Base-by-base conservation (phyloP, 352 stramenopile species). In the Plasmopara viticola region DNA sequence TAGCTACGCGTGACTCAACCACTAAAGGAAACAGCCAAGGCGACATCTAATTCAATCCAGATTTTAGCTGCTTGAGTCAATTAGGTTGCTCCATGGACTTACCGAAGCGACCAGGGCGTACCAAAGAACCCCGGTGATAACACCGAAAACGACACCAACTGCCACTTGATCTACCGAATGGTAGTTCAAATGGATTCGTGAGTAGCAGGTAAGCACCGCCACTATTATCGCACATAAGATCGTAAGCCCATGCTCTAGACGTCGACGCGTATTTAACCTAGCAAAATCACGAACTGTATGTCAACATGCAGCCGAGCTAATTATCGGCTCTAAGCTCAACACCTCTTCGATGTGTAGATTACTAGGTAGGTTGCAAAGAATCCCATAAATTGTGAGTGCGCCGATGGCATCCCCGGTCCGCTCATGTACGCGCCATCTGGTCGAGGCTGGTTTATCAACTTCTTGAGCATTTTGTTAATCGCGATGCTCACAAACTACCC, bases 391-490 rank as follows among this genome's bases (percentile, higher is more conserved):
- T 94, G 84, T 13, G 81, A 71, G 61, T 94, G 81, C 8, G 81
- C 79, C 2, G 81, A 92, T 9, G 81, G 84, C 81, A 92, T 94
- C 1, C 84, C 79, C 5, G 64, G 60, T 31, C 81, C 81, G 25
- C 64, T 72, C 54, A 87, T 84, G 53, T 67, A 69, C 20, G 84
- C 76, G 49, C 78, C 78, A 51, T 72, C 58, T 0, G 84, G 84
- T 8, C 84, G 73, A 40, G 68, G 76, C 51, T 92, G 79, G 18
- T 76, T 75, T 51, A 92, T 87, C 4, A 66, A 58, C 41, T 72
- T 73, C 68, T 92, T 92, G 29, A 94, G 75, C 44, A 88, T 74
- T 57, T 88, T 79, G 58, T 91, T 91, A 3, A 88, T 18, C 30
- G 74, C 68, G 46, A 91, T 80, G 51, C 79, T 90, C n/a, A 68